A percentile compares a stretch with the other conserved stretches of the same genome.
These are phyloP conservation scores for Hymenoscyphus linearis DNA, from an alignment of 2,329 filamentous ascomycete species.

Conservation along the genomic window DNA sequence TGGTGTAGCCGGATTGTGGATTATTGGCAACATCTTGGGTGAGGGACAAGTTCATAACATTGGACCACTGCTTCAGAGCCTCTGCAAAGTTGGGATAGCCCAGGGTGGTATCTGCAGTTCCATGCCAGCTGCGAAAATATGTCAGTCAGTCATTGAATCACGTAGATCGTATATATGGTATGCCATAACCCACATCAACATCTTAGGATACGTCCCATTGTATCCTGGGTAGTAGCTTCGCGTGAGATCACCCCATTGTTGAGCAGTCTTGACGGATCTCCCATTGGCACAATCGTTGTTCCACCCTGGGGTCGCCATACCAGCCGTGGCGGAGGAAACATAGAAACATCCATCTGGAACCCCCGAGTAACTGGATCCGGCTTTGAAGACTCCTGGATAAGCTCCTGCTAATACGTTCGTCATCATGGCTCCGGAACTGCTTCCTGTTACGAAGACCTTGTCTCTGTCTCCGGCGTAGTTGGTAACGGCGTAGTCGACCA, in stretches of 20 bases:
- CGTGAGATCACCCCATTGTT: conserved; percentile 11
- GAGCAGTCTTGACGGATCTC: conserved; percentile 7
- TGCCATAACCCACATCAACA: conserved; percentile 8
- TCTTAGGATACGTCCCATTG: conserved; percentile 7
- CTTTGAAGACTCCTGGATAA: conserved; percentile 39
- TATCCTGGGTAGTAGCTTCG: conserved; percentile 8
- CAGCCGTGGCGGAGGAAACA: conserved; percentile 36
- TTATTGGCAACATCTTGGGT: conserved; percentile 27
- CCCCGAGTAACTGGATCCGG: conserved; percentile 39
- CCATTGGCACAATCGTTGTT: conserved; percentile 45
- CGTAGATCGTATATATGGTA: neutral
- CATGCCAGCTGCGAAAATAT: conserved; percentile 24
- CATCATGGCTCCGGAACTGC: conserved; percentile 41
- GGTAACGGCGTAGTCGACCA: conserved; percentile 50
- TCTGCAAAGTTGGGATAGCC: conserved; percentile 38
- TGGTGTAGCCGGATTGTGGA: conserved; percentile 30
- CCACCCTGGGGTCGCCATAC: conserved; percentile 33
- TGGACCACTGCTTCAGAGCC: conserved; percentile 42
- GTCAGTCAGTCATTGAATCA: neutral
- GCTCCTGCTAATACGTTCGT: conserved; percentile 42
- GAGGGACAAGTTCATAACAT: conserved; percentile 36
- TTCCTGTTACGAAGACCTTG: conserved; percentile 50
- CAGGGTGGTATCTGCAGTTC: conserved; percentile 36
- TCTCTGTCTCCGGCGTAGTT: conserved; percentile 46
- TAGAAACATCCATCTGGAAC: conserved; percentile 39